Evolutionary conservation across 2,329 filamentous ascomycete genomes (phyloP).

Genomic region (Rhytidhysteron rufulum): DNA sequence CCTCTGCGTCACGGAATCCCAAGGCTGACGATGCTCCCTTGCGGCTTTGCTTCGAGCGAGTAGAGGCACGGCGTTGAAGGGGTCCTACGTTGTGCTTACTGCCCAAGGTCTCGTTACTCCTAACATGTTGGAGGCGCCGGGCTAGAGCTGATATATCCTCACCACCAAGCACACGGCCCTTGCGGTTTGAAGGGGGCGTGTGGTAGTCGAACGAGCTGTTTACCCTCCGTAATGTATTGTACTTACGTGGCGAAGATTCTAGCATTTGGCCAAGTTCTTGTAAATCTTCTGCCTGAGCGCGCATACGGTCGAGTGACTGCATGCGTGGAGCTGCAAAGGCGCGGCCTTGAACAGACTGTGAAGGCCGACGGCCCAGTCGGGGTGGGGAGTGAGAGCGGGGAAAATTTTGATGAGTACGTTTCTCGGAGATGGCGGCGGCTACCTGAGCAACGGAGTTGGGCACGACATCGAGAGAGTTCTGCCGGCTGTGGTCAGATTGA

Average conservation of each 20-base stretch:
- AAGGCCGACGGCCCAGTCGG: conserved; percentile 31
- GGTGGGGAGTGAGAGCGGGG: conserved; percentile 19
- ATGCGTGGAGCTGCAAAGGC: conserved; percentile 51
- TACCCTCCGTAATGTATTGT: conserved; percentile 18
- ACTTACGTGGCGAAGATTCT: conserved; percentile 44
- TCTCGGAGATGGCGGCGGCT: conserved; percentile 53
- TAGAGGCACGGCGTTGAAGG: conserved; percentile 18
- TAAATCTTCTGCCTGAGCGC: conserved; percentile 39
- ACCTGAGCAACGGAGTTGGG: conserved; percentile 55
- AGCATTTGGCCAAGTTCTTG: conserved; percentile 39
- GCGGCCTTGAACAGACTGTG: conserved; percentile 45
- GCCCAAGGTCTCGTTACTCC: conserved; percentile 28
- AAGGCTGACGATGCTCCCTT: conserved; percentile 21
- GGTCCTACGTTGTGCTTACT: conserved; percentile 11
- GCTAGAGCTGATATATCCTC: conserved; percentile 27
- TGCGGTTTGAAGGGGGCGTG: conserved; percentile 31
- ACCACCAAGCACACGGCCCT: conserved; percentile 26
- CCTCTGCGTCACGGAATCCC: conserved; percentile 35
- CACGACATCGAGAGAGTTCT: conserved; percentile 54
- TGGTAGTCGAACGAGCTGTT: conserved; percentile 29
- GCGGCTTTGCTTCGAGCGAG: conserved; percentile 10
- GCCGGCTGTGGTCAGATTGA: conserved; percentile 3
- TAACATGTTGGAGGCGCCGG: conserved; percentile 22
- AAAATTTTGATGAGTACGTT: conserved; percentile 29
- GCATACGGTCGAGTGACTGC: conserved; percentile 47